Base-by-base conservation (phyloP, 2,329 filamentous ascomycete genomes). In the Chrysoporthe cubensis region DNA sequence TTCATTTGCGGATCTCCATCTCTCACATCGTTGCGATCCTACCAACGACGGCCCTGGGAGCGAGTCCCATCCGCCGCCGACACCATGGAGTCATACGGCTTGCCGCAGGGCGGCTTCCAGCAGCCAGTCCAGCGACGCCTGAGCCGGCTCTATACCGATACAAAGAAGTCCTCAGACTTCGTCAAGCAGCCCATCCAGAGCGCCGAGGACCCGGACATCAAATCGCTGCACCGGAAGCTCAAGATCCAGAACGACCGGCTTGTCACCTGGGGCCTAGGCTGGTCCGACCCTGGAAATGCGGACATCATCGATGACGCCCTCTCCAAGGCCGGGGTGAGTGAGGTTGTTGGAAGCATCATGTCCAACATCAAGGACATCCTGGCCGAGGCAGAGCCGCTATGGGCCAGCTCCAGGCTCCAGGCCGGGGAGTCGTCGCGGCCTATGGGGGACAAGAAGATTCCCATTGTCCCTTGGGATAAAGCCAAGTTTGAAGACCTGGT, bases 171-270 rank as follows among this genome's bases (percentile, higher is more conserved):
- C 37, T 91, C 87, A 76, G 89, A 92, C 77, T 91, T 91, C 71
- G 88, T 92, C 75, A 89, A 87, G 76, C 86, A 87, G 75, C 85
- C 87, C 64, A 84, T 84, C 71, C 89, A 84, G 78, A 88, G 88
- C 75, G 80, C 86, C 73, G 82, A 90, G 75, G 84, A 90, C 75
- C 90, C 91, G 34, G 90, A 93, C 71, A 87, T 92, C 75, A 88
- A 90, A 74, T 85, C 86, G 18, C 81, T 94, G 43, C 90, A 94
- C 76, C 89, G 91, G 71, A 93, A 92, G 76, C 86, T 93, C 71
- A 87, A 90, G 71, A 93, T 94, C 72, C 92, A 94, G 74, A 93
- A 92, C 76, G 91, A 94, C 79, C 85, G 92, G 18, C 82, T 94
- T 59, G 88, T 92, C 68, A 90, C 88, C 69, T 95, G 92, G 92